A percentile compares a stretch with the other conserved stretches of the same genome.
Evolutionary conservation across 164 flowering plant species (phyloP).

Genomic region (Aristolochia fimbriata): DNA sequence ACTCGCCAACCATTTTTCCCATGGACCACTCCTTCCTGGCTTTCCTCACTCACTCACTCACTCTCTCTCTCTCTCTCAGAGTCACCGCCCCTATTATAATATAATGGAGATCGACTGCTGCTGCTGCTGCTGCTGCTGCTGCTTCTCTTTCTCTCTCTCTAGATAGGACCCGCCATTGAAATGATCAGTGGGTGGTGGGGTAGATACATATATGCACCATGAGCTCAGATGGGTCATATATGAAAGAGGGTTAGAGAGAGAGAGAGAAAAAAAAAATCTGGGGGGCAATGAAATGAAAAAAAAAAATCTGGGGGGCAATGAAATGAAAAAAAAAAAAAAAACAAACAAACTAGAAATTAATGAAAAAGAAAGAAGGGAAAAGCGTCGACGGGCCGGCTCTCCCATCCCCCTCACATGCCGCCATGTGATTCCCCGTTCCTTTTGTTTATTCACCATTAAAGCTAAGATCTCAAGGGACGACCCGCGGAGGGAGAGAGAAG

Average conservation of each 20-base stretch:
- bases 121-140: too few relatives aligned
- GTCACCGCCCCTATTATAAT: background rate
- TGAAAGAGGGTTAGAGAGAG: conserved; percentile 3
- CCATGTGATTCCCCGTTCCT: conserved; percentile 7
- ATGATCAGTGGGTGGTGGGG: conserved; percentile 2
- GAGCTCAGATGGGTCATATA: too few relatives aligned
- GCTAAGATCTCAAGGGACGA: background rate
- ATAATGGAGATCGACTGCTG: too few relatives aligned
- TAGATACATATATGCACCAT: background rate
- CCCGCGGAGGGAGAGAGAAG: too few relatives aligned
- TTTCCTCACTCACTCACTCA: background rate
- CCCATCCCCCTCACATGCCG: conserved; percentile 15
- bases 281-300: too few relatives aligned
- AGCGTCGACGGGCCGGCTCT: background rate
- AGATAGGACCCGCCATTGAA: conserved; percentile 1
- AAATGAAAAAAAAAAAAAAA: background rate
- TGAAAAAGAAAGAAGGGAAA: background rate
- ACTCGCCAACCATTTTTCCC: conserved; percentile 2
- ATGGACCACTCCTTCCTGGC: conserved; percentile 10
- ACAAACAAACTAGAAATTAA: background rate
- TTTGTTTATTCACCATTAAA: conserved; percentile 4
- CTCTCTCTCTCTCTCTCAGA: conserved; percentile 1
- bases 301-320: too few relatives aligned
- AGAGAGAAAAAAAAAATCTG: background rate
- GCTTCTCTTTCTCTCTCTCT: too few relatives aligned